Evolutionary conservation across 2,329 filamentous ascomycete genomes (phyloP), one percentile per base, ranked within the genome.

Genomic region (Pleomassaria siparia): DNA sequence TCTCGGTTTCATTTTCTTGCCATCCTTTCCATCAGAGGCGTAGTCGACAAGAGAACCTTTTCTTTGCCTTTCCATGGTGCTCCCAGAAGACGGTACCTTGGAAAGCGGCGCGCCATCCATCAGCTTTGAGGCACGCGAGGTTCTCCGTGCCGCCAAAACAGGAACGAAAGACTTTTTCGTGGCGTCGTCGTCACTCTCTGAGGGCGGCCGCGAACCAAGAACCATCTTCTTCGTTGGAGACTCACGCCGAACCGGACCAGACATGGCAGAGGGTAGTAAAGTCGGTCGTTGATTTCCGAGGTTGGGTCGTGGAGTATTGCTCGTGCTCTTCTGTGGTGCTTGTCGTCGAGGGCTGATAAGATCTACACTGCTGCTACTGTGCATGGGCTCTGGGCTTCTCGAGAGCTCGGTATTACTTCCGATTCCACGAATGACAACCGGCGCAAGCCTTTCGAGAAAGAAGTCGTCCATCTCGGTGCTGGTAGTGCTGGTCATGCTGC

Each of bases 391-490:
- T 3, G 68, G 67, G 36, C 67, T 70, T 20, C 62, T 58, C 10
- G 63, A 63, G 12, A 67, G 54, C 33, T 67, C 62, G 13, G 64
- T 66, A 43, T 69, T 72, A 49, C 66, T 71, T 39, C 73, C 73
- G 4, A 69, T 72, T 12, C 76, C 76, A 25, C 76, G 70, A 36
- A 78, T 62, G 15, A 75, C 64, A 12, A 72, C 70, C 9, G 76
- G 76, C 18, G 63, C 66, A 12, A 77, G 66, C 32, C 73, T 66
- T 21, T 75, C 73, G n/a, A 68, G 63, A 29, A 76, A 64, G 46
- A 76, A 77, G 21, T 76, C 70, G 40, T 77, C 74, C 57, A 77
- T 63, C 6, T 76, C 74, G 1, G 66, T 60, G 20, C 67, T 71
- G 6, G 65, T 67, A 7, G 72, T 74, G 51, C 69, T 75, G 4